Percentiles rank a stretch among this genome's conserved stretches.
phyloP scores from a whole-genome alignment of 768 basidiomycete genomes.

The Cubamyces lactineus region DNA sequence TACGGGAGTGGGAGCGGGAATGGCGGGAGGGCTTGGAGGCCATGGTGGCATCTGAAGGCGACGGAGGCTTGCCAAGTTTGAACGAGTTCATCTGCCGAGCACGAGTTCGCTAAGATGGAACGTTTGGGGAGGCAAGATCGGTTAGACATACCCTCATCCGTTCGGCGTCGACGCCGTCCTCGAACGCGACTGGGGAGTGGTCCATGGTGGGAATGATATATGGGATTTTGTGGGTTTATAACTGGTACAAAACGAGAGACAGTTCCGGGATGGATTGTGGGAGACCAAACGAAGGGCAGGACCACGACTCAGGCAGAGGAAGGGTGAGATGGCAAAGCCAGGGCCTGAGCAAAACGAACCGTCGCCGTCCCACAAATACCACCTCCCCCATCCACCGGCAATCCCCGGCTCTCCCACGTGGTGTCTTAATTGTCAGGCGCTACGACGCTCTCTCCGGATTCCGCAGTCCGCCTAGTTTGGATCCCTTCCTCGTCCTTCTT shows the following conservation, averaged over 20 bases:
- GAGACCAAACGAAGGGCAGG: conserved; percentile 42
- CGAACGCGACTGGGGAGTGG: conserved; percentile 34
- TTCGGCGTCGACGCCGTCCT: conserved; percentile 42
- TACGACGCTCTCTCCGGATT: background rate
- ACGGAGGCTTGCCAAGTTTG: conserved; percentile 56
- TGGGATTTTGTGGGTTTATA: conserved; percentile 29
- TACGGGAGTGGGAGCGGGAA: conserved; percentile 74
- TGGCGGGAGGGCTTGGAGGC: conserved; percentile 49
- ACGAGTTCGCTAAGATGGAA: conserved; percentile 9
- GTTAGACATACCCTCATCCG: conserved; percentile 44
- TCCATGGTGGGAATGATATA: conserved; percentile 42
- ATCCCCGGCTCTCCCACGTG: conserved; percentile 9
- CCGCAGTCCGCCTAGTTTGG: too few relatives aligned
- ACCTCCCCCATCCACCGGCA: conserved; percentile 1
- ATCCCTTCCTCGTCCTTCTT: too few relatives aligned
- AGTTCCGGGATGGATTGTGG: conserved; percentile 39
- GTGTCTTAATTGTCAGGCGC: conserved; percentile 10
- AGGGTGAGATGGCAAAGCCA: conserved; percentile 19
- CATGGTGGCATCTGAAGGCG: conserved; percentile 39
- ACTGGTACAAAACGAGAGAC: conserved; percentile 41
- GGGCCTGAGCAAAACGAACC: conserved; percentile 17
- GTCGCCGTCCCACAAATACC: conserved; percentile 8
- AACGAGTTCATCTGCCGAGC: conserved; percentile 67
- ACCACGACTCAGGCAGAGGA: conserved; percentile 30
- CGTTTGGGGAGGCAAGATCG: background rate